Evolutionary conservation across 2,329 filamentous ascomycete species (phyloP).

Genomic region (Zymoseptoria crescenta): DNA sequence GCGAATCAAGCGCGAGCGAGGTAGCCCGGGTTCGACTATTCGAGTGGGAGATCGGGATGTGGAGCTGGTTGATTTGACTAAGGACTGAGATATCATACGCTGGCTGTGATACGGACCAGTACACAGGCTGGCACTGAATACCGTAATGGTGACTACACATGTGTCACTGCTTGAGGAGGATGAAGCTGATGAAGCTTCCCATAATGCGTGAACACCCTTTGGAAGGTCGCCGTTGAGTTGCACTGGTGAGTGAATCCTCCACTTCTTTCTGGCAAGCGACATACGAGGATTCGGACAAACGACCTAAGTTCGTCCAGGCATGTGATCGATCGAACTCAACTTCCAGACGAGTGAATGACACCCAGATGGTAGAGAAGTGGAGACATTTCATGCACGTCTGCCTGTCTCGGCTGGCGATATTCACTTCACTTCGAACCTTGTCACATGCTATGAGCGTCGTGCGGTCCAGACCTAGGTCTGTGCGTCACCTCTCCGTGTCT

Average conservation of each 20-base stretch:
- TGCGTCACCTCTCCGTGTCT: no score
- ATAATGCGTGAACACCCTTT: not conserved
- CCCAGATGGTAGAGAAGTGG: no score
- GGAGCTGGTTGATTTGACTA: not conserved
- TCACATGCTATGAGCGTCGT: not conserved
- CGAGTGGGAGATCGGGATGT: not conserved
- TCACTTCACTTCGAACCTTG: not conserved
- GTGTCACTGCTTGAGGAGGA: not conserved
- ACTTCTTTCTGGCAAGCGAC: no score
- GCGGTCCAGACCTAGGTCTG: no score
- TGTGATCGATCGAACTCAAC: no score
- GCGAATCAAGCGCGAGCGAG: not conserved
- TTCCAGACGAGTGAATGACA: not conserved
- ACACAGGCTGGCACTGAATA: not conserved
- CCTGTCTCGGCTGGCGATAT: no score
- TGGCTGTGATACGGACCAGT: not conserved
- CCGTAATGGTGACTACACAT: not conserved
- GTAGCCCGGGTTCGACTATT: not conserved
- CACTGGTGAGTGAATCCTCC: not conserved
- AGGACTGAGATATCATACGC: not conserved
- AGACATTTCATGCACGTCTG: no score
- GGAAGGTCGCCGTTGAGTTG: not conserved
- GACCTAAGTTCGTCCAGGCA: no score
- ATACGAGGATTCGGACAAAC: no score
- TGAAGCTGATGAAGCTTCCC: not conserved